These are phyloP conservation scores for Gentiana macrophylla DNA, from an alignment of 257 asterid genomes.

Conservation along the genomic window DNA sequence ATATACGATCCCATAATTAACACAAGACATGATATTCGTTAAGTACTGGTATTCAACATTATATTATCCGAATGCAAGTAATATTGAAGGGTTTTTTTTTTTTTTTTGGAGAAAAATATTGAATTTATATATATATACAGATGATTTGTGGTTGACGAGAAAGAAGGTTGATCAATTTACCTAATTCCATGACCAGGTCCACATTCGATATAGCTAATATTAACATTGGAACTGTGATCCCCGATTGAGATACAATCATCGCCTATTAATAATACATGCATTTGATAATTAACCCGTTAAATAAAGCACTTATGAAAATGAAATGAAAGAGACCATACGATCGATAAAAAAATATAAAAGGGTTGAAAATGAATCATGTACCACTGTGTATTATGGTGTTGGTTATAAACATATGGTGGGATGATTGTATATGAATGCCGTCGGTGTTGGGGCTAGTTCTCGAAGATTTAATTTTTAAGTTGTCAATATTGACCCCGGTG, in stretches of 20 bases:
- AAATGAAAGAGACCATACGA: no score
- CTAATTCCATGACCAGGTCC: conserved; percentile 93
- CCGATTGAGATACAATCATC: conserved; percentile 83
- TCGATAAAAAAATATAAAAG: no score
- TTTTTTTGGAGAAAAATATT: no score
- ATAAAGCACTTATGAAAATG: no score
- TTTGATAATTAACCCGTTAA: no score
- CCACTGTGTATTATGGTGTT: conserved; percentile 43
- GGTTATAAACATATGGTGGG: conserved; percentile 28
- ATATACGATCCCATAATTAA: neutral
- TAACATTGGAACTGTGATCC: conserved; percentile 36
- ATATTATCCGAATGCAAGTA: no score
- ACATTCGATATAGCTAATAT: conserved; percentile 35
- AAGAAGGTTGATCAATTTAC: conserved; percentile 11
- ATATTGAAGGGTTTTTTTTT: no score
- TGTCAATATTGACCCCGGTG: conserved; percentile 27
- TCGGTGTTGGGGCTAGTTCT: conserved; percentile 64
- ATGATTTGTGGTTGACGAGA: no score
- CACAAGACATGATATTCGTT: no score
- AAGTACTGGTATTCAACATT: no score
- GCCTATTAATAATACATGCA: conserved; percentile 21
- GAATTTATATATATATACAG: neutral
- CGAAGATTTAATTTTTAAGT: conserved; percentile 43
- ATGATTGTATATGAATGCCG: conserved; percentile 67
- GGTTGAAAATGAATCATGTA: conserved; percentile 1